Conservation (phyloP, 108 stramenopile genomes). For the Skeletonema menzelii region DNA sequence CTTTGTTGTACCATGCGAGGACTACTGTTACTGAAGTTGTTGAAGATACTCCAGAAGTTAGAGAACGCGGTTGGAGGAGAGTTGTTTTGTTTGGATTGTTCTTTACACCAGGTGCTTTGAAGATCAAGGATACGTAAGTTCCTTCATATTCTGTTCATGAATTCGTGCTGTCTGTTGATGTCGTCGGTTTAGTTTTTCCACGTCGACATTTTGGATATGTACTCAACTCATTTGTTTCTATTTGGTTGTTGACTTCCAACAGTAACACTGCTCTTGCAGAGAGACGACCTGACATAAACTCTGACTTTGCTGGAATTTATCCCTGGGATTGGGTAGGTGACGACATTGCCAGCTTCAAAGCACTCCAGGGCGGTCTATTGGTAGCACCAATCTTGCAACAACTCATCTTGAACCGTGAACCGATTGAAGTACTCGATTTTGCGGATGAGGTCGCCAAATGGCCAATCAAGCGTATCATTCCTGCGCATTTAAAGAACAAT, state of each 20-base stretch:
- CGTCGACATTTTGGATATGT: background rate
- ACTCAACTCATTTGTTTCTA: background rate
- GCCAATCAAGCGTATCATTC: slow-evolving; percentile 85
- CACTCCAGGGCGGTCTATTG: slow-evolving; percentile 80
- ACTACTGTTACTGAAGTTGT: slow-evolving; percentile 82
- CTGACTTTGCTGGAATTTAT: slow-evolving; percentile 83
- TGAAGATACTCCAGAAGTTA: slow-evolving; percentile 72
- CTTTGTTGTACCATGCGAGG: slow-evolving; percentile 92
- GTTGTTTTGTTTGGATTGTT: slow-evolving; percentile 88
- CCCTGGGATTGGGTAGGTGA: slow-evolving; percentile 90
- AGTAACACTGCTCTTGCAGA: slow-evolving; percentile 67
- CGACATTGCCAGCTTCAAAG: slow-evolving; percentile 78
- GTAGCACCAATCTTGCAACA: slow-evolving; percentile 94
- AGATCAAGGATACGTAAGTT: slow-evolving; percentile 66
- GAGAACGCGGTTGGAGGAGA: slow-evolving; percentile 88
- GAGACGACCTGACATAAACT: slow-evolving; percentile 79
- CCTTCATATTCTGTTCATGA: background rate
- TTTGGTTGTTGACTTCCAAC: background rate
- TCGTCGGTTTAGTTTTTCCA: background rate
- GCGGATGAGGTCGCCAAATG: slow-evolving; percentile 82
- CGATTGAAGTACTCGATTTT: slow-evolving; percentile 84
- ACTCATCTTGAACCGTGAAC: slow-evolving; percentile 88
- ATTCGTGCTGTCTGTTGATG: background rate
- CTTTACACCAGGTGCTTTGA: slow-evolving; percentile 84
- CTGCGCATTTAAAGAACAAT: slow-evolving; percentile 91